These are phyloP conservation scores for Agaricus sinodeliciosus DNA, from an alignment of 768 basidiomycete genomes.

Conservation along the genomic window DNA sequence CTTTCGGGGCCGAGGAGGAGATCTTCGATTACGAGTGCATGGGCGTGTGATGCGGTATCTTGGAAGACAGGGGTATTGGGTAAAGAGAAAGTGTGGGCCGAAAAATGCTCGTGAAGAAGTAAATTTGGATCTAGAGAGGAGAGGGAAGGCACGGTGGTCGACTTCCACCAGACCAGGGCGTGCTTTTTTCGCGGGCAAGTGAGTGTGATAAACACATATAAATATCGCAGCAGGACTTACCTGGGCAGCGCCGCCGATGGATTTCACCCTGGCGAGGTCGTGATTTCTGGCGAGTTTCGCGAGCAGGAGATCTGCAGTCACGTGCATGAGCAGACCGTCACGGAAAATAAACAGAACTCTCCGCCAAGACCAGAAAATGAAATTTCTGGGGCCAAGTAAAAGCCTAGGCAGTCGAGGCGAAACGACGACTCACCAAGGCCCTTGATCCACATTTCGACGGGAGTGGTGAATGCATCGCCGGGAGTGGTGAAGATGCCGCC, in stretches of 20 bases:
- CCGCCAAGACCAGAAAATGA: slow-evolving; percentile 38
- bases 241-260: slow-evolving; percentile 76
- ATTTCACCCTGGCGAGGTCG: slow-evolving; percentile 65
- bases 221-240: slow-evolving; percentile 26
- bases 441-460: slow-evolving; percentile 89
- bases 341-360: slow-evolving; percentile 22
- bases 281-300: slow-evolving; percentile 67
- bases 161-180: slow-evolving; percentile 85
- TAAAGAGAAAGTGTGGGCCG: slow-evolving; percentile 59
- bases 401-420: slow-evolving; percentile 6
- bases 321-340: slow-evolving; percentile 25
- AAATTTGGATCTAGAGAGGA: slow-evolving; percentile 66
- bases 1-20: slow-evolving; percentile 72
- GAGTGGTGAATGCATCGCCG: slow-evolving; percentile 82
- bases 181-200: slow-evolving; percentile 38
- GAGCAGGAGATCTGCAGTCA: slow-evolving; percentile 58
- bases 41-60: slow-evolving; percentile 76
- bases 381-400: slow-evolving; percentile 43
- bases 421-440: slow-evolving; percentile 56
- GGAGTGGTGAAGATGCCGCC: slow-evolving; percentile 84
- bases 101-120: slow-evolving; percentile 66
- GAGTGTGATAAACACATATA: not conserved
- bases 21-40: slow-evolving; percentile 68
- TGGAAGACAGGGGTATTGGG: slow-evolving; percentile 71
- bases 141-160: slow-evolving; percentile 64